Evolutionary conservation across 192 early-diverging fungal genomes (phyloP), one percentile per base, ranked within the genome.

Genomic region (Coemansia sp.): DNA sequence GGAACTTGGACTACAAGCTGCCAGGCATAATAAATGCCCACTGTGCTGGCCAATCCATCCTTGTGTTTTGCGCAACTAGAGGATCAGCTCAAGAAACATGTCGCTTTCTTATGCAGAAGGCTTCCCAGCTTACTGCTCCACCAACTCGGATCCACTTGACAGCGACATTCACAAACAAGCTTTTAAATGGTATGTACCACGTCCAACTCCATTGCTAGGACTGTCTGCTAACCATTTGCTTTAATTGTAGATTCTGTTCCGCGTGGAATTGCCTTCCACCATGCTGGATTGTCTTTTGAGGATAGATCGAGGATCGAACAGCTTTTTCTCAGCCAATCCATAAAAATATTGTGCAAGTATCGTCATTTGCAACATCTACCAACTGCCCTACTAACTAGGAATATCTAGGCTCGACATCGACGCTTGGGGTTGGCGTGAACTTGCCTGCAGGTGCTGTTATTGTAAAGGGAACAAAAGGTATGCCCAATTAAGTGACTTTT

Each of bases 381-480:
- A 26, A 26, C 23, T 26, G 23, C 23, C 23, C 4, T 26, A 26
- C 23, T 26, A 26, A 26, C 23, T 26, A 26, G 4, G 23, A 26
- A 26, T 4, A 26, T 36, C 40, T 65, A 83, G 80, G 82, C 57
- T 82, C 86, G 1, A 91, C 89, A 1, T 82, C 85, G 1, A 90
- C 89, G 0, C 73, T 91, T 1, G 87, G 86, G n/a, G 82, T 87
- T 12, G 89, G 89, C 12, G 81, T 91, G 18, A 91, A 91, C 51
- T 61, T 89, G 38, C 89, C 89, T n/a, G 88, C 87, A 1, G 79
- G 81, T 38, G 69, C 87, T 12, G 87, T 88, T 8, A 80, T 90
- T 26, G 71, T 90, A 40, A 90, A 90, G 57, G 83, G 83, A 11
- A 88, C 86, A 0, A 68, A 71, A 49, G 72, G 67, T 79, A 62